Percentiles rank a stretch among this genome's conserved stretches.
phyloP scores from a whole-genome alignment of 2,329 filamentous ascomycete species.

The Diaporthe australafricana region DNA sequence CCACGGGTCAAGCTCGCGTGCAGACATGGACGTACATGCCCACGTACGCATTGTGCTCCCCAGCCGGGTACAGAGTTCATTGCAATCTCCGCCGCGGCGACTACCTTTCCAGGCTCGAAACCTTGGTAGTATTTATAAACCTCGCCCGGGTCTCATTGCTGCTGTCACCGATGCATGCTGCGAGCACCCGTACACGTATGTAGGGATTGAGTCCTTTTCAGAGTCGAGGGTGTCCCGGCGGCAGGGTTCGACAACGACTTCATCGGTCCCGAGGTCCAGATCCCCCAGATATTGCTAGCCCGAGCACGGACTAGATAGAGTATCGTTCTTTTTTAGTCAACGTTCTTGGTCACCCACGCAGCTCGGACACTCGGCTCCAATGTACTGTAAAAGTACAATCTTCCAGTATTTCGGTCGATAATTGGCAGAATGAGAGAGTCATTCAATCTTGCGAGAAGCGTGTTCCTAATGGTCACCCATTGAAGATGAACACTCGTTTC shows the following conservation, averaged over 20 bases:
- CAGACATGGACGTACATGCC: not conserved
- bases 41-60: not conserved
- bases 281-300: not conserved
- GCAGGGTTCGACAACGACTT: not conserved
- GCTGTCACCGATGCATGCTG: not conserved
- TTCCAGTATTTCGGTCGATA: not conserved
- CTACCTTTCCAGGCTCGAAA: not conserved
- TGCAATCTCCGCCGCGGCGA: not conserved
- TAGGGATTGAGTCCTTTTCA: too few species aligned
- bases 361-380: not conserved
- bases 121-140: not conserved
- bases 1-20: not conserved
- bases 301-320: not conserved
- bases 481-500: not conserved
- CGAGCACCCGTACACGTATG: not conserved
- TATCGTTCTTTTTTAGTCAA: conserved; percentile 15
- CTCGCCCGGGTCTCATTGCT: not conserved
- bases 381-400: not conserved
- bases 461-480: not conserved
- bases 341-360: not conserved
- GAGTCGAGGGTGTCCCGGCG: not conserved
- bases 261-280: not conserved
- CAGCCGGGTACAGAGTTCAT: not conserved
- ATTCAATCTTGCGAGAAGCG: not conserved
- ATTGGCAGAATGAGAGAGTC: not conserved